Conservation (phyloP, 768 basidiomycete genomes). For the Trichaptum fuscoviolaceum region DNA sequence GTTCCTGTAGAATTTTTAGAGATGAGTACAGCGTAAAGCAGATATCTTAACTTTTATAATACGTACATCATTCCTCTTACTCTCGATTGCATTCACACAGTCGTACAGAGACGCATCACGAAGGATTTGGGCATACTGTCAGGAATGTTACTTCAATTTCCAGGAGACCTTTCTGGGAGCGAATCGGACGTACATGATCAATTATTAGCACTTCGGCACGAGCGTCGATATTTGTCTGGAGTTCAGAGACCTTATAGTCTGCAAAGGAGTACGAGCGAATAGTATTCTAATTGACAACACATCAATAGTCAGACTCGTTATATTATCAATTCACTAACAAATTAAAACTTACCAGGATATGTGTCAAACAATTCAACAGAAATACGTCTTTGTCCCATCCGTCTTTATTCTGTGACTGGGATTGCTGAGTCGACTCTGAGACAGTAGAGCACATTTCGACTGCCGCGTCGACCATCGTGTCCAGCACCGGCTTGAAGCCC, state of each 20-base stretch:
- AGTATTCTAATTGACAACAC: background rate
- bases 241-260: constrained; percentile 44
- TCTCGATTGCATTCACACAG: constrained; percentile 19
- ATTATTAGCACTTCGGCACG: constrained; percentile 62
- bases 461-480: constrained; percentile 81
- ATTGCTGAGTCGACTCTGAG: constrained; percentile 34
- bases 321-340: constrained; percentile 1
- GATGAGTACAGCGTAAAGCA: background rate
- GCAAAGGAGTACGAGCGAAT: constrained; percentile 57
- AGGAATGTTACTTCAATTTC: constrained; percentile 10
- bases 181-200: constrained; percentile 65
- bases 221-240: constrained; percentile 58
- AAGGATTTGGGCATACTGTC: constrained; percentile 35
- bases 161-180: background rate
- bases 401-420: constrained; percentile 24
- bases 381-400: constrained; percentile 88
- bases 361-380: constrained; percentile 79
- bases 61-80: constrained; percentile 19
- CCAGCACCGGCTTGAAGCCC: constrained; percentile 68
- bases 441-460: constrained; percentile 67
- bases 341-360: constrained; percentile 57
- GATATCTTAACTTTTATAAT: background rate
- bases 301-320: constrained; percentile 40
- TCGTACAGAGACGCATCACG: constrained; percentile 25
- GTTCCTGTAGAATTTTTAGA: constrained; percentile 38